phyloP scores from a whole-genome alignment of 768 basidiomycete genomes.

The Mycena kentingensis region DNA sequence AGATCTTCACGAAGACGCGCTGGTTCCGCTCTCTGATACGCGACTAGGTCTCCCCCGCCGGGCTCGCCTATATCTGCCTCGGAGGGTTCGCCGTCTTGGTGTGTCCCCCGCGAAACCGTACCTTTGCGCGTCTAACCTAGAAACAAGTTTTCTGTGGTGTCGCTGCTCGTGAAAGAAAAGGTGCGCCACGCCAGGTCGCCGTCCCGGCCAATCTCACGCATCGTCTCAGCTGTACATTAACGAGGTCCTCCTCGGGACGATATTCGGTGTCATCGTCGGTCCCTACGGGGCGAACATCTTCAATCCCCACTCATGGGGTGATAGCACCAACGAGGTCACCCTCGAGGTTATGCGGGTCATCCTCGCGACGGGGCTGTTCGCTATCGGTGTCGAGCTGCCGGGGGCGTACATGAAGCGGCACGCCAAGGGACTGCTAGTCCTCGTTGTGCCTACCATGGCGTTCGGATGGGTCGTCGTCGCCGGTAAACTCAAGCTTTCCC shows the following conservation, averaged over 20 bases:
- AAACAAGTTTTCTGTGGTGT: constrained; percentile 88
- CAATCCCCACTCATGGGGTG: constrained; percentile 75
- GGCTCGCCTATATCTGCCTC: constrained; percentile 17
- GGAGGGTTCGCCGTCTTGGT: constrained; percentile 40
- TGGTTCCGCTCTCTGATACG: neutral
- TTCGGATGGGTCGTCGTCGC: constrained; percentile 81
- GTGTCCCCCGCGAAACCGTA: too few relatives aligned
- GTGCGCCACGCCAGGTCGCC: constrained; percentile 36
- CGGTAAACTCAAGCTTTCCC: too few relatives aligned
- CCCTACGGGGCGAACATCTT: constrained; percentile 74
- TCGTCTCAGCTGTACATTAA: constrained; percentile 73
- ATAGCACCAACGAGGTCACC: constrained; percentile 60
- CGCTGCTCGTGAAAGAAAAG: constrained; percentile 83
- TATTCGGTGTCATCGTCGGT: constrained; percentile 65
- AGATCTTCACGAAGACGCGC: constrained; percentile 1
- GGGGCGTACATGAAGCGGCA: constrained; percentile 81
- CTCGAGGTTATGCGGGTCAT: constrained; percentile 89
- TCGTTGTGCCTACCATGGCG: constrained; percentile 85
- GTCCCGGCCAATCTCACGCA: neutral
- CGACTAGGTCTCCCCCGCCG: constrained; percentile 11
- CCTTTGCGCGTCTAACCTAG: too few relatives aligned
- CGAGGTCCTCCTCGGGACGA: constrained; percentile 90
- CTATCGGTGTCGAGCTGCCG: constrained; percentile 93
- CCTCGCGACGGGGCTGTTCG: constrained; percentile 89
- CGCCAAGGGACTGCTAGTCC: constrained; percentile 63